Base-by-base conservation (phyloP, 2,329 filamentous ascomycete species). In the Microsporum canis region DNA sequence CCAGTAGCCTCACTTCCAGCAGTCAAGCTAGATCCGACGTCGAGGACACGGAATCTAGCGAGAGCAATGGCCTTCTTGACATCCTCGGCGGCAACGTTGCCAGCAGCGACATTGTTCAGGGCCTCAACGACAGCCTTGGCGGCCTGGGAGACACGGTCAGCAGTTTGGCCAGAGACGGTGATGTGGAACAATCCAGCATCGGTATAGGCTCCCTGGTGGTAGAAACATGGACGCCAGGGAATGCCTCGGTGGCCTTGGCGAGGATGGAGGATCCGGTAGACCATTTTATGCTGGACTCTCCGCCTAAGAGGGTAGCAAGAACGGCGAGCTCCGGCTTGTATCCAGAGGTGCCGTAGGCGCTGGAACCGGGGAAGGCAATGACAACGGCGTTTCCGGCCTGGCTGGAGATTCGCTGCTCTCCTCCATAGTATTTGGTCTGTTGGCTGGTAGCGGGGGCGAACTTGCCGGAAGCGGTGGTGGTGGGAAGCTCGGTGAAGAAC, bases 241-340 rank as follows among this genome's bases (percentile, higher is more conserved):
- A 79, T 53, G 82, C 80, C 64, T 86, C 80, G 61, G 85, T 82
- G 63, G 87, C 87, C 81, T 96, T 91, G 72, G 88, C 83, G 63
- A 99, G 84, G 64, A 96, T 82, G 63, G 89, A 92, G 82, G 96
- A 97, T 69, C 94, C 94, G 65, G 89, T 79, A 59, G 89, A 87
- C 92, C 92, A 99, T 82, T 97, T 99, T 81, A 97, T 91, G 76
- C 80, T 88, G 60, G 91, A 88, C 76, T 95, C 79, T 64, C 92
- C 94, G 71, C 94, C 94, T 59, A 99, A 88, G 23, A 99, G 86
- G 65, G 91, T 85, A 62, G 88, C 85, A 61, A 99, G 86, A 65
- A 99, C 91, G 65, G 88, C 84, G 65, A 90, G 84, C 78, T 96
- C 91, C 61, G 94, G 89, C 81, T 96, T 95, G 81, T 89, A 90